A percentile compares a stretch with the other conserved stretches of the same genome.
phyloP scores from a whole-genome alignment of 2,329 filamentous ascomycete genomes.

The Nannizzia gypsea region DNA sequence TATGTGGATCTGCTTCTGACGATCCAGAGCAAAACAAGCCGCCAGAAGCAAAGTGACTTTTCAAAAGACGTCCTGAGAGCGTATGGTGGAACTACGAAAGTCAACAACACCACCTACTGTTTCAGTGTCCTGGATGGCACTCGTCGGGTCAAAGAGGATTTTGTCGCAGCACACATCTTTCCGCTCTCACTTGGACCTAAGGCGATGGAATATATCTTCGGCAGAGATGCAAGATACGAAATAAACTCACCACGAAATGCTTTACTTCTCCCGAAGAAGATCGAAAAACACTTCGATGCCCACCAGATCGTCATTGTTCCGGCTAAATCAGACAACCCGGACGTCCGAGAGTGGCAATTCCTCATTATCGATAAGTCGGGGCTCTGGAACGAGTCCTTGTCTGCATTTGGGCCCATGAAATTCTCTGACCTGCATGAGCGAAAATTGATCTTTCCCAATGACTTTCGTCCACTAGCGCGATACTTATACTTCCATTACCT shows the following conservation, averaged over 20 bases:
- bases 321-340: background rate
- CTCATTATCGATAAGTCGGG: background rate
- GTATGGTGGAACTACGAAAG: background rate
- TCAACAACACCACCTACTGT: background rate
- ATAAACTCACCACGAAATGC: slow-evolving; percentile 11
- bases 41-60: background rate
- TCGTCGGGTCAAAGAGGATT: background rate
- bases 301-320: slow-evolving; percentile 5
- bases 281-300: background rate
- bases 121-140: background rate
- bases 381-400: background rate
- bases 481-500: slow-evolving; percentile 7
- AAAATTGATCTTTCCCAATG: background rate
- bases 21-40: background rate
- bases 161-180: slow-evolving; percentile 10
- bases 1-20: background rate
- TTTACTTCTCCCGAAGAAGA: background rate
- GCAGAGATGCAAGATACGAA: slow-evolving; percentile 6
- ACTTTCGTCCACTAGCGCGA: background rate
- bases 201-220: slow-evolving; percentile 10
- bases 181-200: slow-evolving; percentile 8
- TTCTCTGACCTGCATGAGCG: background rate
- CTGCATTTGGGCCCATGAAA: background rate
- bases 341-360: background rate
- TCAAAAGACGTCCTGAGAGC: background rate